phyloP scores from a whole-genome alignment of 2,329 filamentous ascomycete genomes.

The Cercospora sp. region DNA sequence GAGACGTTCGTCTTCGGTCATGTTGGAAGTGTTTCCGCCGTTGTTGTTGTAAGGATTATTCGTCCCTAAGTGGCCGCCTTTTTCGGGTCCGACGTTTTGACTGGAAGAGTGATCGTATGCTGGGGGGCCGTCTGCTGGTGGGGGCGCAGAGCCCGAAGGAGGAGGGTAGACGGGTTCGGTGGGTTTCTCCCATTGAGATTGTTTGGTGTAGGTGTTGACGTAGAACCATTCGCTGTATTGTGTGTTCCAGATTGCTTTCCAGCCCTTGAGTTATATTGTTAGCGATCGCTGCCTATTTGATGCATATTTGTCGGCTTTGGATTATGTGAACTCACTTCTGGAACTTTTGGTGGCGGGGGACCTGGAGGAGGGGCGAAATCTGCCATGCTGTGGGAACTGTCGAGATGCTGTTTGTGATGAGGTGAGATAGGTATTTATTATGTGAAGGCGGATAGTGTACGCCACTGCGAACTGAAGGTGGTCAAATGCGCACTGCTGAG shows the following conservation, averaged over 20 bases:
- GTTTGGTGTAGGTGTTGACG: slow-evolving; percentile 83
- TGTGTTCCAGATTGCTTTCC: slow-evolving; percentile 81
- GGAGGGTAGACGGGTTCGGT: slow-evolving; percentile 65
- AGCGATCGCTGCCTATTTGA: background rate
- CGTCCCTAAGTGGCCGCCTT: slow-evolving; percentile 51
- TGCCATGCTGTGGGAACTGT: slow-evolving; percentile 28
- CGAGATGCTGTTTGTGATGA: background rate
- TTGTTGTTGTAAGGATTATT: slow-evolving; percentile 69
- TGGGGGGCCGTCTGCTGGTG: slow-evolving; percentile 60
- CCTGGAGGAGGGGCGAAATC: slow-evolving; percentile 40
- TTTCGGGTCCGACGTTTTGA: slow-evolving; percentile 47
- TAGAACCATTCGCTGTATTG: slow-evolving; percentile 95
- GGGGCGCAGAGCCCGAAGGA: slow-evolving; percentile 43
- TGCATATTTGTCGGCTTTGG: background rate
- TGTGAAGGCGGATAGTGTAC: background rate
- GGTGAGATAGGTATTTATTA: background rate
- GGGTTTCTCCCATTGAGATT: slow-evolving; percentile 88
- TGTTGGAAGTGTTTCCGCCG: slow-evolving; percentile 29
- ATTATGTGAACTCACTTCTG: slow-evolving; percentile 15
- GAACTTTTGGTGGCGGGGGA: slow-evolving; percentile 33
- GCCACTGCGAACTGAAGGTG: background rate
- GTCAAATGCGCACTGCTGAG: background rate
- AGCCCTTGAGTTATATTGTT: slow-evolving; percentile 62
- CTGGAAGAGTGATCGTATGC: slow-evolving; percentile 58
- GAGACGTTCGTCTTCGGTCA: slow-evolving; percentile 69